A percentile compares a stretch with the other conserved stretches of the same genome.
Evolutionary conservation across 2,329 filamentous ascomycete genomes (phyloP).

Genomic region (Aspergillus chevalieri): DNA sequence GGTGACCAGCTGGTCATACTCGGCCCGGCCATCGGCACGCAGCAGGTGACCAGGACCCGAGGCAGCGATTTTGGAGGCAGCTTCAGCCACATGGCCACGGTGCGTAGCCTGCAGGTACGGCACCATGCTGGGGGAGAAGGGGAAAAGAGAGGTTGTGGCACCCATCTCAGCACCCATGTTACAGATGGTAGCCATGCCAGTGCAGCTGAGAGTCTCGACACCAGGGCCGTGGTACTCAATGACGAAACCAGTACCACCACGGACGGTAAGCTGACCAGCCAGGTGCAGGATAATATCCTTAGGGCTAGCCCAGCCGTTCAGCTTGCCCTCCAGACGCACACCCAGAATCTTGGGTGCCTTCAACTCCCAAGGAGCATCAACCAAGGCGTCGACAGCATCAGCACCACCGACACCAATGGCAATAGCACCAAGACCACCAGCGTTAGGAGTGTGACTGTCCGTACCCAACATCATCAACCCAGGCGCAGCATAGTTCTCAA

Average conservation of each 20-base stretch:
- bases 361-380: conserved; percentile 94
- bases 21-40: conserved; percentile 68
- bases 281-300: conserved; percentile 93
- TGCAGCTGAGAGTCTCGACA: conserved; percentile 80
- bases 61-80: conserved; percentile 57
- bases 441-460: conserved; percentile 95
- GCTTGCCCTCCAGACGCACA: conserved; percentile 73
- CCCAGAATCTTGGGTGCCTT: conserved; percentile 89
- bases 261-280: conserved; percentile 82
- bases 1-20: conserved; percentile 85
- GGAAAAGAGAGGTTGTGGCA: conserved; percentile 93
- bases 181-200: conserved; percentile 85
- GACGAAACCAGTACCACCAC: conserved; percentile 88
- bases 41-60: conserved; percentile 60
- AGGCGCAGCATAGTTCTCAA: conserved; percentile 97
- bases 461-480: conserved; percentile 98
- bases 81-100: conserved; percentile 62
- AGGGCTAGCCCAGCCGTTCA: conserved; percentile 85
- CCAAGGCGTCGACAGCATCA: conserved; percentile 92
- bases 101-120: conserved; percentile 84
- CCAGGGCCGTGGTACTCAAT: conserved; percentile 92
- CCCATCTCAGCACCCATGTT: conserved; percentile 90
- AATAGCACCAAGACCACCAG: conserved; percentile 86
- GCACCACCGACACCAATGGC: conserved; percentile 96
- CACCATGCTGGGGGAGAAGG: conserved; percentile 75